Evolutionary conservation across 345 rosid species (phyloP).

Genomic region (Eucalyptus dawsonii): DNA sequence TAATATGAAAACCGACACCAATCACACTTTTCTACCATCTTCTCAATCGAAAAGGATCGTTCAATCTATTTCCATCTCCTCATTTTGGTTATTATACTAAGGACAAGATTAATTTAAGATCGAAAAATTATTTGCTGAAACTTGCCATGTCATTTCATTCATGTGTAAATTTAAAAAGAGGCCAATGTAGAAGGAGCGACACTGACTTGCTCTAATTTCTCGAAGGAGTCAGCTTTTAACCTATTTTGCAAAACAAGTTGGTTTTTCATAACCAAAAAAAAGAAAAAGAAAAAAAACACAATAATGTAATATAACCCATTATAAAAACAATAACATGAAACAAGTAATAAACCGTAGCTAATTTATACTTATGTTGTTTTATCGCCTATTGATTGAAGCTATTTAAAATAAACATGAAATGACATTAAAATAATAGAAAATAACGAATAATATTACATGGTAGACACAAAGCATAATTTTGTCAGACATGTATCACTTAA

Average conservation of each 20-base stretch:
- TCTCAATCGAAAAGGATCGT: neutral
- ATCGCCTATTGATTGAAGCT: neutral
- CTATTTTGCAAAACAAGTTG: neutral
- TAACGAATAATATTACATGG: neutral
- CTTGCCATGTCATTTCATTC: neutral
- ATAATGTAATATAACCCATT: neutral
- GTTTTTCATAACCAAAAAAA: neutral
- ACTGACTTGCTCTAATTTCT: neutral
- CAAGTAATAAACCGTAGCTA: neutral
- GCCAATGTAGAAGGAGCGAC: neutral
- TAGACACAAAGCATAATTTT: neutral
- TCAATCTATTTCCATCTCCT: neutral
- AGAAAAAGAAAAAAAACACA: neutral
- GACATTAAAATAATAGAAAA: neutral
- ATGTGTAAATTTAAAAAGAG: neutral
- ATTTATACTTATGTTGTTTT: neutral
- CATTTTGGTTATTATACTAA: neutral
- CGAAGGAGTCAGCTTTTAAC: neutral
- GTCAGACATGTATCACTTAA: neutral
- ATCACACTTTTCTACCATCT: neutral
- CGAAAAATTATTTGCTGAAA: neutral
- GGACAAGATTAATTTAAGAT: neutral
- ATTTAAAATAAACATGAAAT: neutral
- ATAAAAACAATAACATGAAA: neutral
- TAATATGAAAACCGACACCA: neutral